Conservation (phyloP, 1,284 basidiomycete species). For the Hymenochaete sp. region DNA sequence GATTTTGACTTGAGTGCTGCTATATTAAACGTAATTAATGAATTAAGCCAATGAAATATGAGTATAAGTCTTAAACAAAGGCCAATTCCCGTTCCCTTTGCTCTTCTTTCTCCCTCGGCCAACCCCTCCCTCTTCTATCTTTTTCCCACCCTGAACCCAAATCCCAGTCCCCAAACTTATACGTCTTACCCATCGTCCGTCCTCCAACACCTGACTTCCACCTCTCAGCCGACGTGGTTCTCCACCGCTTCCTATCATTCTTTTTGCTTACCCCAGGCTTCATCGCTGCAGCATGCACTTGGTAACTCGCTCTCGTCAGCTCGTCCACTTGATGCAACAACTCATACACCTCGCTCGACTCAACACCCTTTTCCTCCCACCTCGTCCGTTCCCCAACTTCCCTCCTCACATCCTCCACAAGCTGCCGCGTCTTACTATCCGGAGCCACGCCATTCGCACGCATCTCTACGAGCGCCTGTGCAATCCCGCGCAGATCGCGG, state of each 20-base stretch:
- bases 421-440: slow-evolving; percentile 48
- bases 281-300: slow-evolving; percentile 1
- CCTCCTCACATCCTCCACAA: slow-evolving; percentile 60
- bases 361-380: slow-evolving; percentile 40
- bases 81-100: too few relatives aligned
- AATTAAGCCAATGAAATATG: too few relatives aligned
- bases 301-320: slow-evolving; percentile 23
- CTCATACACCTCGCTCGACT: slow-evolving; percentile 34
- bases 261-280: not conserved
- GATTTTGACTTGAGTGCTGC: too few relatives aligned
- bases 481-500: slow-evolving; percentile 67
- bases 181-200: slow-evolving; percentile 1
- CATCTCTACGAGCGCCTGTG: slow-evolving; percentile 74
- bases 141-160: too few relatives aligned
- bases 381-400: slow-evolving; percentile 48
- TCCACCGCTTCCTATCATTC: slow-evolving; percentile 18
- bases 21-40: too few relatives aligned
- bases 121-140: too few relatives aligned
- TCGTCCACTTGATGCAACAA: slow-evolving; percentile 33
- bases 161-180: slow-evolving; percentile 18
- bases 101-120: too few relatives aligned
- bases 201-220: slow-evolving; percentile 13
- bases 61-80: too few relatives aligned
- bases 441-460: slow-evolving; percentile 61
- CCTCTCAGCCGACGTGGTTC: slow-evolving; percentile 14